Conservation (phyloP, 2,329 filamentous ascomycete genomes). For the Aspergillus sp. region DNA sequence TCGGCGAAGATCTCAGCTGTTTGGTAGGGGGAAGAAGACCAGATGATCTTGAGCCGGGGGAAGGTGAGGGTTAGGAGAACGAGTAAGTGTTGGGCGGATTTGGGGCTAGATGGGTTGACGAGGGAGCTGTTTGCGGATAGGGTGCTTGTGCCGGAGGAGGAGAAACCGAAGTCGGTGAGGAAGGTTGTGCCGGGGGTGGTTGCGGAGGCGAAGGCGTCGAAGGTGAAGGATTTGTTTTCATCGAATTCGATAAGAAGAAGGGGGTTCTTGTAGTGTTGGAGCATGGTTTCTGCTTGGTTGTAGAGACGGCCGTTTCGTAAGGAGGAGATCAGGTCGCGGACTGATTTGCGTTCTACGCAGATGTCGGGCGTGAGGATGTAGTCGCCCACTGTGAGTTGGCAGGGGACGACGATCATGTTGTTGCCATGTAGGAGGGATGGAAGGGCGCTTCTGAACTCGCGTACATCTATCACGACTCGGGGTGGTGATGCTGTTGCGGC, state of each 20-base stretch:
- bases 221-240: constrained; percentile 93
- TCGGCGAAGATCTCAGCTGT: constrained; percentile 96
- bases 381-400: constrained; percentile 94
- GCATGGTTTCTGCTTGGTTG: constrained; percentile 91
- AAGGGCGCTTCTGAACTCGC: constrained; percentile 90
- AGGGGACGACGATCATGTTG: constrained; percentile 85
- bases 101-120: constrained; percentile 63
- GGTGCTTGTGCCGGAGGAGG: constrained; percentile 52
- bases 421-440: constrained; percentile 89
- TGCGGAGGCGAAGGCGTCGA: constrained; percentile 64
- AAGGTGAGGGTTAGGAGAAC: constrained; percentile 92
- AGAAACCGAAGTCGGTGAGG: constrained; percentile 57
- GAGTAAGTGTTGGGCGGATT: constrained; percentile 86
- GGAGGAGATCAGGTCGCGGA: constrained; percentile 86
- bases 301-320: constrained; percentile 91
- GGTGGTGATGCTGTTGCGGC: constrained; percentile 83
- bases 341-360: constrained; percentile 91
- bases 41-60: constrained; percentile 85
- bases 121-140: constrained; percentile 61
- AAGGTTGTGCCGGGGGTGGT: constrained; percentile 44
- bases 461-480: constrained; percentile 89
- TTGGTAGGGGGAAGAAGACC: constrained; percentile 90
- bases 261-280: constrained; percentile 83
- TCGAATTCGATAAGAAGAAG: constrained; percentile 98
- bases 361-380: constrained; percentile 91